These are phyloP conservation scores for Globisporangium takayamanum DNA, from an alignment of 352 stramenopile genomes.

Conservation along the genomic window DNA sequence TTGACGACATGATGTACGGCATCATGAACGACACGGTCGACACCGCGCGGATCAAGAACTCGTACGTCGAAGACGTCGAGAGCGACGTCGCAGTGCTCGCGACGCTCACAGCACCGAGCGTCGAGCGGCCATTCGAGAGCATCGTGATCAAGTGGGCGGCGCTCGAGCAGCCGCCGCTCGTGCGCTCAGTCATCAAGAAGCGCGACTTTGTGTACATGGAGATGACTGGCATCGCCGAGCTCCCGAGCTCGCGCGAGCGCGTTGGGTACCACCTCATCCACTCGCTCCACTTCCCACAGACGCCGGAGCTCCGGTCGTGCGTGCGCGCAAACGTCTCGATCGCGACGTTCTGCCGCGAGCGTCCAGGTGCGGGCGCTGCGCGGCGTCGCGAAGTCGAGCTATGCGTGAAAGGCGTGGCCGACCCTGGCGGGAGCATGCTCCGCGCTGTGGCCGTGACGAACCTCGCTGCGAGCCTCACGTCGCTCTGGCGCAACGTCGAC, in stretches of 20 bases:
- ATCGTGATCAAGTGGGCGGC: slow-evolving; percentile 25
- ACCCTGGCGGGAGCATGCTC: slow-evolving; percentile 27
- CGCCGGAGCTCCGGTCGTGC: slow-evolving; percentile 18
- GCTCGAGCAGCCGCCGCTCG: slow-evolving; percentile 12
- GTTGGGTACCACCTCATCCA: slow-evolving; percentile 53
- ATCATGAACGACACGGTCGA: slow-evolving; percentile 24
- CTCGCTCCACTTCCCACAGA: slow-evolving; percentile 38
- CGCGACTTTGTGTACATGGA: slow-evolving; percentile 56
- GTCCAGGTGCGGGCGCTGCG: background rate
- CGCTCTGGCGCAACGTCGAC: slow-evolving; percentile 18
- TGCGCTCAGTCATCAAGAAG: slow-evolving; percentile 37
- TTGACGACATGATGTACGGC: slow-evolving; percentile 44
- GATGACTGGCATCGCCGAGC: slow-evolving; percentile 26
- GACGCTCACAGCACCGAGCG: slow-evolving; percentile 33
- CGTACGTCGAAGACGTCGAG: slow-evolving; percentile 38
- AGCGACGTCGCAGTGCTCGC: slow-evolving; percentile 38
- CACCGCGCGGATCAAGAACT: slow-evolving; percentile 27
- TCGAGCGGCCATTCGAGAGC: slow-evolving; percentile 35
- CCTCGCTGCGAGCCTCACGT: slow-evolving; percentile 21
- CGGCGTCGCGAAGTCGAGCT: slow-evolving; percentile 7
- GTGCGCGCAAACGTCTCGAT: slow-evolving; percentile 29
- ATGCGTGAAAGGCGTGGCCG: slow-evolving; percentile 27
- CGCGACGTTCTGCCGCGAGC: slow-evolving; percentile 35
- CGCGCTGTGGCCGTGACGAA: slow-evolving; percentile 19
- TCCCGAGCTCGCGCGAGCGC: slow-evolving; percentile 29